A percentile compares a stretch with the other conserved stretches of the same genome.
These are phyloP conservation scores for Pterula multifida DNA, from an alignment of 1,284 basidiomycete genomes.

Conservation along the genomic window DNA sequence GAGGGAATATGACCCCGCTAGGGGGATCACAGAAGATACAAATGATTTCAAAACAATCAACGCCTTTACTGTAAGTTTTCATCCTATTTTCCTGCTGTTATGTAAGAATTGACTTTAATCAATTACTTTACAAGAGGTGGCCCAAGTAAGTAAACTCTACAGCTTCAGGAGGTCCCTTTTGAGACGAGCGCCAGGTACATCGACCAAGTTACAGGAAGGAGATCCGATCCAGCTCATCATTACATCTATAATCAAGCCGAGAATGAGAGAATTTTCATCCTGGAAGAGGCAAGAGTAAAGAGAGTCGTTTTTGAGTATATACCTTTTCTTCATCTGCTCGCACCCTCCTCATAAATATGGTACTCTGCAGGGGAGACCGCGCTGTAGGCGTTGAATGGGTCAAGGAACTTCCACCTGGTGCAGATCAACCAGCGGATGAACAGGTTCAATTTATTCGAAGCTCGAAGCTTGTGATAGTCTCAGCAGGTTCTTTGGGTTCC, in stretches of 20 bases:
- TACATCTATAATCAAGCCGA: slow-evolving; percentile 40
- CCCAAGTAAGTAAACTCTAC: slow-evolving; percentile 12
- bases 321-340: background rate
- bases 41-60: slow-evolving; percentile 30
- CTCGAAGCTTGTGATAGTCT: slow-evolving; percentile 32
- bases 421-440: slow-evolving; percentile 12
- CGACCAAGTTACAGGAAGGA: slow-evolving; percentile 34
- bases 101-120: slow-evolving; percentile 1
- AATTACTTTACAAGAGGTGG: slow-evolving; percentile 21
- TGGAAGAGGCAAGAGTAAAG: slow-evolving; percentile 27
- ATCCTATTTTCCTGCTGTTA: background rate
- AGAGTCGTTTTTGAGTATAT: slow-evolving; percentile 38
- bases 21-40: slow-evolving; percentile 25
- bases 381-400: slow-evolving; percentile 48
- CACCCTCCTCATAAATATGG: background rate
- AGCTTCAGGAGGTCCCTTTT: slow-evolving; percentile 8
- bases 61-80: slow-evolving; percentile 29
- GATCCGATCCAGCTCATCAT: slow-evolving; percentile 45
- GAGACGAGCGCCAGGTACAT: too few species aligned
- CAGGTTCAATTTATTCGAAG: slow-evolving; percentile 22
- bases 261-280: slow-evolving; percentile 30
- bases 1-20: slow-evolving; percentile 29
- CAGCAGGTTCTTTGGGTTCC: slow-evolving; percentile 42
- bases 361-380: slow-evolving; percentile 25
- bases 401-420: slow-evolving; percentile 20